Evolutionary conservation across 2,329 filamentous ascomycete species (phyloP).

Genomic region (Ophiocordyceps unilateralis): DNA sequence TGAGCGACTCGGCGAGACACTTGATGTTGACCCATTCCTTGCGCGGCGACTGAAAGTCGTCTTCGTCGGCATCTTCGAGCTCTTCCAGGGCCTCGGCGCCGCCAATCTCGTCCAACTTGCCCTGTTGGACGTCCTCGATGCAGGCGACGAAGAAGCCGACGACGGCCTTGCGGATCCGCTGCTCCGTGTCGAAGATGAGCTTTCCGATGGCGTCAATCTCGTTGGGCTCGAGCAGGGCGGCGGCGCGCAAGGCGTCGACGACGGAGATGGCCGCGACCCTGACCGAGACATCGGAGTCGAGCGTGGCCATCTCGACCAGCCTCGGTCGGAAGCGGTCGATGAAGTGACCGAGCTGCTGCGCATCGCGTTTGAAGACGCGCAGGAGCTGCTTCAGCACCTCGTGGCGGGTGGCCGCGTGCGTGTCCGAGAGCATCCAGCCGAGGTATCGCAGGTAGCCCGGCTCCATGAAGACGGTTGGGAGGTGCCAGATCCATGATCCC

Average conservation of each 20-base stretch:
- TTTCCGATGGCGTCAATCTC: slow-evolving; percentile 81
- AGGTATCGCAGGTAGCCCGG: slow-evolving; percentile 82
- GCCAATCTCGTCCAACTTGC: slow-evolving; percentile 67
- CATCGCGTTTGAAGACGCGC: slow-evolving; percentile 62
- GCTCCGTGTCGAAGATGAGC: slow-evolving; percentile 76
- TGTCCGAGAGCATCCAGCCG: slow-evolving; percentile 88
- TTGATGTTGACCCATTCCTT: slow-evolving; percentile 85
- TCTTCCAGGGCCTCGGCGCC: slow-evolving; percentile 66
- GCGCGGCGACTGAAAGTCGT: slow-evolving; percentile 60
- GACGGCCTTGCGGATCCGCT: slow-evolving; percentile 72
- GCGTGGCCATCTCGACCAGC: slow-evolving; percentile 81
- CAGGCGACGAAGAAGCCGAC: slow-evolving; percentile 82
- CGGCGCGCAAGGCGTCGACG: slow-evolving; percentile 65
- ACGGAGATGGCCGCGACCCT: slow-evolving; percentile 67
- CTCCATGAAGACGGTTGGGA: slow-evolving; percentile 81
- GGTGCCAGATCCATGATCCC: slow-evolving; percentile 71
- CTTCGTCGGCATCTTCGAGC: slow-evolving; percentile 53
- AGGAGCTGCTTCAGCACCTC: slow-evolving; percentile 75
- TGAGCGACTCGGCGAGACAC: slow-evolving; percentile 68
- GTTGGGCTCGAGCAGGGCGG: slow-evolving; percentile 73
- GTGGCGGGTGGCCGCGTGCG: slow-evolving; percentile 53
- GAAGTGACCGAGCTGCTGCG: slow-evolving; percentile 75
- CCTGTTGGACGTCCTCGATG: slow-evolving; percentile 64
- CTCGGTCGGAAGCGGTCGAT: slow-evolving; percentile 80
- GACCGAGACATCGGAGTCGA: slow-evolving; percentile 66